These are phyloP conservation scores for Chrysoporthe cubensis DNA, from an alignment of 2,329 filamentous ascomycete genomes.

Conservation along the genomic window DNA sequence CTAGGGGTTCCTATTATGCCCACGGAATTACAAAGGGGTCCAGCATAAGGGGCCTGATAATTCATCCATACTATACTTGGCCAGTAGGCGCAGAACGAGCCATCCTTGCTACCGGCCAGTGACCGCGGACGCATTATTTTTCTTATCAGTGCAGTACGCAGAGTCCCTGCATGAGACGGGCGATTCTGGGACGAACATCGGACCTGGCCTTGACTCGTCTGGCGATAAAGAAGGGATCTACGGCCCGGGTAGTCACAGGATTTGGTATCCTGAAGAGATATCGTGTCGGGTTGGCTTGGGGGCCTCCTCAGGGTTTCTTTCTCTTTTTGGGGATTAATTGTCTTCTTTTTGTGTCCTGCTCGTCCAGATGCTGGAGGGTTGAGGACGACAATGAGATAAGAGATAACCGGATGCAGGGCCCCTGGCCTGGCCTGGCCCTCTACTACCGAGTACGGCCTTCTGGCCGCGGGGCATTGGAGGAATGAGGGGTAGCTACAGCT, in stretches of 20 bases:
- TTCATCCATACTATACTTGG: not conserved
- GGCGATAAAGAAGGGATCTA: not conserved
- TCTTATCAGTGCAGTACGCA: conserved; percentile 7
- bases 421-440: not conserved
- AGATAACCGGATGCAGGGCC: not conserved
- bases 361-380: not conserved
- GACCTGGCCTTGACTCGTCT: not conserved
- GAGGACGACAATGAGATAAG: not conserved
- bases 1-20: not conserved
- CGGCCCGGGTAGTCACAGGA: not conserved
- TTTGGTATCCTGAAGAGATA: not conserved
- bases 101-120: not conserved
- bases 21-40: not conserved
- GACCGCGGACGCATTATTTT: not conserved
- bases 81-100: too few species aligned
- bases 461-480: conserved; percentile 10
- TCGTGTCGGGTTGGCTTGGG: not conserved
- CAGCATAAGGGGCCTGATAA: not conserved
- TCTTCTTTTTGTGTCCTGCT: not conserved
- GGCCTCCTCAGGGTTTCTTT: not conserved
- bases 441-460: not conserved
- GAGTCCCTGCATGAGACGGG: conserved; percentile 6
- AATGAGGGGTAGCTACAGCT: conserved; percentile 14
- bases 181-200: not conserved
- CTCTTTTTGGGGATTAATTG: too few species aligned